These are phyloP conservation scores for Cladosporium sp. DNA, from an alignment of 2,329 filamentous ascomycete species.

Conservation along the genomic window DNA sequence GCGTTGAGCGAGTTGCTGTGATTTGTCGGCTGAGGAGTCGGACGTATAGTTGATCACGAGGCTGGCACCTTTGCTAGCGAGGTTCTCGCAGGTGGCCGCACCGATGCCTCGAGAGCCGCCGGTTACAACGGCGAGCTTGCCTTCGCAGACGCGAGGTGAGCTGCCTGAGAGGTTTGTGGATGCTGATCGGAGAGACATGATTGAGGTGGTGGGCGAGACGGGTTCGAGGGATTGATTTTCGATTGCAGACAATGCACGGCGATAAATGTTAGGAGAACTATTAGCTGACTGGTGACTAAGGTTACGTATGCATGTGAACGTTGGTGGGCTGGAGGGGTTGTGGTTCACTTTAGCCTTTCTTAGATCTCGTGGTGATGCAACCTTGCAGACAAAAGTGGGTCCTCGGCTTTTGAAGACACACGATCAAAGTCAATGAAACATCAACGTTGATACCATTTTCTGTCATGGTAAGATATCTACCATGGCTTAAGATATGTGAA, in stretches of 20 bases:
- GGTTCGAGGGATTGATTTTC: background rate
- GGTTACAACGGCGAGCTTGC: constrained; percentile 74
- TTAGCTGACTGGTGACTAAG: background rate
- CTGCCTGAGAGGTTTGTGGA: constrained; percentile 8
- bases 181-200: constrained; percentile 6
- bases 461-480: too few relatives aligned
- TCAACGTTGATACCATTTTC: background rate
- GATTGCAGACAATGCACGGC: background rate
- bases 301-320: background rate
- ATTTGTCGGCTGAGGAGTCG: constrained; percentile 52
- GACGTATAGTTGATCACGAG: constrained; percentile 70
- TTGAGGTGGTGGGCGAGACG: background rate
- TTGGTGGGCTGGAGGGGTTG: background rate
- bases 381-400: constrained; percentile 4
- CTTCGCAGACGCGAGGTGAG: constrained; percentile 48
- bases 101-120: constrained; percentile 79
- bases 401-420: background rate
- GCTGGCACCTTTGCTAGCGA: constrained; percentile 68
- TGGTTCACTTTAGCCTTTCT: background rate
- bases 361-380: constrained; percentile 9
- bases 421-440: too few relatives aligned
- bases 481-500: too few relatives aligned
- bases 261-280: background rate
- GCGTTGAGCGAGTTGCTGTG: constrained; percentile 51
- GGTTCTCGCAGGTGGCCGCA: constrained; percentile 60